Base-by-base conservation (phyloP, 1,284 basidiomycete species). In the Phellinidium pouzarii region DNA sequence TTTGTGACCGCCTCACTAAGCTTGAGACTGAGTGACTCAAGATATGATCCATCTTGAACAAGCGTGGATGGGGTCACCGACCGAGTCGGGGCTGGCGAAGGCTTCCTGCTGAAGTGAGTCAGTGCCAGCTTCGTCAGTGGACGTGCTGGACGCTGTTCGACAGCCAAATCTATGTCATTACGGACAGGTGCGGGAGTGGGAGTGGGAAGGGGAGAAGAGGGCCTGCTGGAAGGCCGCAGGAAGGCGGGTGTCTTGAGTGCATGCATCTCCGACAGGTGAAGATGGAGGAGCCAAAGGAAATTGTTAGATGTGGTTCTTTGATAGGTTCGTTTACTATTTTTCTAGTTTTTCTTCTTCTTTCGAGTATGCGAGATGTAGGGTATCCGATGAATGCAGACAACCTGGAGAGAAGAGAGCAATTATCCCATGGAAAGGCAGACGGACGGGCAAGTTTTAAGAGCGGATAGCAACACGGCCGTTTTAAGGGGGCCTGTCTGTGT, bases 1-100 rank as follows among this genome's bases (percentile, higher is more conserved):
- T 79, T 87, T 43, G 84, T 81, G n/a, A 87, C 84, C 0, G 83
- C 86, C 65, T 91, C 87, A 62, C 81, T 87, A 38, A 91, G 71
- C 64, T 83, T 87, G 52, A 89, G 72, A 59, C 80, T 74, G 45
- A 90, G 76, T 50, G 80, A 77, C 64, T 88, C 84, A 55, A 89
- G 74, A 65, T 88, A 90, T 4, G 84, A 84, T 49, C 83, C 84
- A 64, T 88, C 86, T 61, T 87, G 86, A 36, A 83, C 69, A 38
- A 84, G 75, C 6, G 78, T 70, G 2, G 71, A 60, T 2, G 76
- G 72, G 37, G 70, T 62, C 0, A 71, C 62, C 9, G 65, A 64
- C 3, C 71, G 59, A 3, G 66, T 61, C 17, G 71, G 63, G 2
- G 66, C 61, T 5, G 72, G 66, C 19, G 57, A 22, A 75, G 71